Evolutionary conservation across 1,284 basidiomycete species (phyloP).

Genomic region (Fomitopsis palustris): DNA sequence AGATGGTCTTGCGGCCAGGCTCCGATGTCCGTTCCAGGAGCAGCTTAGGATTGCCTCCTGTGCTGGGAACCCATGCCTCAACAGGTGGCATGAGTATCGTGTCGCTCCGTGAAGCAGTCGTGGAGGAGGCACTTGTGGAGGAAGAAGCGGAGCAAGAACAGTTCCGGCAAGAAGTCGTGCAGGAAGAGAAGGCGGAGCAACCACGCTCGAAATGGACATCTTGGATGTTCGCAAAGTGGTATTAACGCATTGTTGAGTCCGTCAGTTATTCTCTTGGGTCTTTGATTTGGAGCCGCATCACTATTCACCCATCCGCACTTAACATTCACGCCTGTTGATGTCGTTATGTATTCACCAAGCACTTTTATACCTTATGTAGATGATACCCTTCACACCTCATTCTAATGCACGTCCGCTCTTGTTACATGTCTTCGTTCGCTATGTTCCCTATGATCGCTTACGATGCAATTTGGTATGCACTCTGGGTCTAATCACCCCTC

Average conservation of each 20-base stretch:
- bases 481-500: too few species aligned
- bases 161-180: slow-evolving; percentile 50
- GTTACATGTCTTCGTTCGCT: neutral
- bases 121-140: slow-evolving; percentile 63
- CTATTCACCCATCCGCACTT: neutral
- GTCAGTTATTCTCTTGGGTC: neutral
- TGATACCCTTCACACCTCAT: neutral
- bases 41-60: slow-evolving; percentile 19
- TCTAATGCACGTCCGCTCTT: neutral
- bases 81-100: slow-evolving; percentile 20
- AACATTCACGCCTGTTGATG: neutral
- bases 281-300: neutral
- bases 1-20: slow-evolving; percentile 36
- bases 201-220: slow-evolving; percentile 56
- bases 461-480: neutral
- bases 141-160: slow-evolving; percentile 55
- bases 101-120: slow-evolving; percentile 57
- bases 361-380: neutral
- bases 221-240: slow-evolving; percentile 53
- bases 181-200: slow-evolving; percentile 41
- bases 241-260: slow-evolving; percentile 6
- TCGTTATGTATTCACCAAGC: neutral
- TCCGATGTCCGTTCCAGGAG: slow-evolving; percentile 13
- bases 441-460: neutral
- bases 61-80: slow-evolving; percentile 2